These are phyloP conservation scores for Solanum aculeatissimum DNA, from an alignment of 305 asterid species.

Conservation along the genomic window DNA sequence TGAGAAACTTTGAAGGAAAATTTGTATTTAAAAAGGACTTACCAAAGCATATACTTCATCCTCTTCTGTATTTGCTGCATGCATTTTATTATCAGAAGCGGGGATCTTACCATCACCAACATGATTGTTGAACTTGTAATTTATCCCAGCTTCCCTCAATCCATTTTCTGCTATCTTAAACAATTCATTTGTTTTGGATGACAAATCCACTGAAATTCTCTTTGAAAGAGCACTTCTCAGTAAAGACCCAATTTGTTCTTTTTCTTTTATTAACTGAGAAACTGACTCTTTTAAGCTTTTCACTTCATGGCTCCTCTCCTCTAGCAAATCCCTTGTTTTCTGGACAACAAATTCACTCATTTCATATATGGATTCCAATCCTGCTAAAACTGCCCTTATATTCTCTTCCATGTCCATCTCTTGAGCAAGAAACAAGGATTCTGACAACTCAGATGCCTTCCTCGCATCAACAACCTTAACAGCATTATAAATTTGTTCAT, in stretches of 20 bases:
- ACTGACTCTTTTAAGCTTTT: conserved; percentile 53
- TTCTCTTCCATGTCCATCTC: conserved; percentile 86
- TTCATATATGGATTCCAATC: conserved; percentile 81
- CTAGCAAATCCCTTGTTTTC: conserved; percentile 59
- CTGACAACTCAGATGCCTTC: conserved; percentile 62
- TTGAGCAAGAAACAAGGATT: conserved; percentile 78
- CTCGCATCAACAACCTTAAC: conserved; percentile 71
- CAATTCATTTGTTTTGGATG: conserved; percentile 70
- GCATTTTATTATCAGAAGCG: conserved; percentile 29
- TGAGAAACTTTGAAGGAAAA: neutral
- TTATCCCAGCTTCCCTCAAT: conserved; percentile 77
- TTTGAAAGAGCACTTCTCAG: conserved; percentile 71
- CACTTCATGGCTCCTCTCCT: conserved; percentile 52
- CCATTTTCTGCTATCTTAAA: conserved; percentile 93
- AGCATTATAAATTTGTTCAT: conserved; percentile 49
- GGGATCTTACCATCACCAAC: conserved; percentile 18
- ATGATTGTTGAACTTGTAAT: conserved; percentile 54
- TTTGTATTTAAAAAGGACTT: conserved; percentile 7
- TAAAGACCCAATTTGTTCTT: conserved; percentile 79
- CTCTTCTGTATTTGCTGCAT: conserved; percentile 45
- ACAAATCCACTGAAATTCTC: conserved; percentile 64
- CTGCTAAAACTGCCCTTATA: conserved; percentile 71
- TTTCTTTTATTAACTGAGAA: conserved; percentile 62
- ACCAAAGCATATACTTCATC: conserved; percentile 91
- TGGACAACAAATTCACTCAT: conserved; percentile 55